These are phyloP conservation scores for Lasiosphaeria ovina DNA, from an alignment of 495 filamentous ascomycete species.

Conservation along the genomic window DNA sequence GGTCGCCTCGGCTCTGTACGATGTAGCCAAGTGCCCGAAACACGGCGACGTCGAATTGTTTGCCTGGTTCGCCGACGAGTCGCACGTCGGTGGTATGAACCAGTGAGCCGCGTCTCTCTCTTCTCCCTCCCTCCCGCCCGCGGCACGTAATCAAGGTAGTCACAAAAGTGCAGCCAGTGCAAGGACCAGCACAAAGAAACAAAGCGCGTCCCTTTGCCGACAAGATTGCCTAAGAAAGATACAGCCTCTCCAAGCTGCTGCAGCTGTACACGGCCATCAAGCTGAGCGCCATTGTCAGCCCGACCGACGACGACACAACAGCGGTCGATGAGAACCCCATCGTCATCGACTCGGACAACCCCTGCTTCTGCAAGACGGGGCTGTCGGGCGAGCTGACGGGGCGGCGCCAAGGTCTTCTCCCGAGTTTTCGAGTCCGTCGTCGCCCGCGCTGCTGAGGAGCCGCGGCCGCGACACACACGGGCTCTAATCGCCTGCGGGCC, in stretches of 20 bases:
- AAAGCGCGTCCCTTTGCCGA: neutral
- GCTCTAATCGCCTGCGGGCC: too few species aligned
- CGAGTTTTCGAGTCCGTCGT: too few species aligned
- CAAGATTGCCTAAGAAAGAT: conserved; percentile 13
- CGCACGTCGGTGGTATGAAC: conserved; percentile 14
- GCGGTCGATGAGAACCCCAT: conserved; percentile 7
- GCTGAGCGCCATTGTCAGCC: conserved; percentile 14
- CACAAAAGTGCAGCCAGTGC: too few species aligned
- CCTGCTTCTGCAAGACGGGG: conserved; percentile 21
- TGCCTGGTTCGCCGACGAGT: conserved; percentile 12
- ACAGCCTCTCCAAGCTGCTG: conserved; percentile 22
- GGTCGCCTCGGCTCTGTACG: conserved; percentile 26
- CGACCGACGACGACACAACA: neutral
- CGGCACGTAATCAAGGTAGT: too few species aligned
- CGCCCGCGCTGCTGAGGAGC: too few species aligned
- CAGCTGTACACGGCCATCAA: conserved; percentile 12
- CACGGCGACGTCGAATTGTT: conserved; percentile 16
- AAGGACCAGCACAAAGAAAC: too few species aligned
- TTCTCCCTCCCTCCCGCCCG: neutral
- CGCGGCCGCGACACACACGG: too few species aligned
- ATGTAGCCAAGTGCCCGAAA: conserved; percentile 21
- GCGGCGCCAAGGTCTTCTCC: neutral
- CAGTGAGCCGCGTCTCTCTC: conserved; percentile 7
- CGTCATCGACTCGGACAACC: conserved; percentile 22
- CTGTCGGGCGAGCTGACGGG: conserved; percentile 3